Base-by-base conservation (phyloP, 257 asterid genomes). In the Coffea eugenioides region DNA sequence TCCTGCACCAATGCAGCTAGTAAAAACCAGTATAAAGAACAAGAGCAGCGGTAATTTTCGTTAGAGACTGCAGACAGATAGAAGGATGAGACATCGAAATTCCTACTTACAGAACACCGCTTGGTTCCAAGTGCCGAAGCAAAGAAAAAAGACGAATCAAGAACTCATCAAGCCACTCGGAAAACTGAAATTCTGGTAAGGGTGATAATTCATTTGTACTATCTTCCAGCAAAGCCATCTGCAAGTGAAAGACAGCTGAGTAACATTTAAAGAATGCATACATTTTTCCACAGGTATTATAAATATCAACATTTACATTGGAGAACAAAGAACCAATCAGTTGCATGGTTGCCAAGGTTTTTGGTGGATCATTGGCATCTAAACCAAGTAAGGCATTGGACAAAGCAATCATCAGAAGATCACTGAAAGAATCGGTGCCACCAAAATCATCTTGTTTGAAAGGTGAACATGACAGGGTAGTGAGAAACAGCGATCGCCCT, bases 311-410 rank as follows among this genome's bases (percentile, higher is more conserved):
- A 79, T 92, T 87, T 89, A 96, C 99, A 72, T 86, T 96, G 83
- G 99, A 93, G 84, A 96, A 96, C 76, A 96, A 82, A 83, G 99
- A 96, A 77, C 98, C 97, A 71, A 96, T 88, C 74, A 96, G 94
- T 72, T 96, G 98, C 97, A 96, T 90, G 83, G 97, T 92, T 74
- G 99, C 99, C 91, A 90, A 79, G 85, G 99, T 96, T 88, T 96
- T 96, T 46, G 99, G 99, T 77, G 99, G 99, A 87, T 96, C 99
- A 84, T 96, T 96, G 86, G 99, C 99, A 89, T 96, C 99, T 91
- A 96, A 91, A 69, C 99, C 99, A 86, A 92, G 97, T 80, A 96
- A 90, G 74, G 99, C 91, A 75, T 94, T 96, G 61, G 97, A 94
- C 79, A 96, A 86, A 41, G 99, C 91, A 83, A 92, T 85, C 91